Base-by-base conservation (phyloP, 1,139 yeast species). In the Nematodospora anomalae region DNA sequence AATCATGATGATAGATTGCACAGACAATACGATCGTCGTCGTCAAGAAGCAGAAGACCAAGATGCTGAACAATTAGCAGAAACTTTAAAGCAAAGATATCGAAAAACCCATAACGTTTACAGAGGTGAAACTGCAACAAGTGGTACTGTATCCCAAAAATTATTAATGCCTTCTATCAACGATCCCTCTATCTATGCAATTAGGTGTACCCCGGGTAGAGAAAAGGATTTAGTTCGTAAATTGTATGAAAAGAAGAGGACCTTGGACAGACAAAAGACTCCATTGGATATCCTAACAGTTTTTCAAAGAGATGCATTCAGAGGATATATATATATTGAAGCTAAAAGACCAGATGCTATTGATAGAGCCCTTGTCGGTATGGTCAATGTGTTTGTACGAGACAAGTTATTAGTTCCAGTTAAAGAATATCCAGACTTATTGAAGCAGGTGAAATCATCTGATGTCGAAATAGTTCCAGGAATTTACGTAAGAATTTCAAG, bases 181-280 rank as follows among this genome's bases (percentile, higher is more conserved):
- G 97, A 94, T 57, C 97, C 98, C 5, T 82, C 90, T 39, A 88
- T 94, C 53, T 92, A 96, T 84, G 97, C 96, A 53, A 80, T 92
- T 32, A 79, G 97, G 60, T 88, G 95, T 64, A 79, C 94, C 51
- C 90, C 88, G 21, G 97, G 97, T 31, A 81, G 85, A 51, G 98
- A 92, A 64, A 89, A 87, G 60, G 97, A 89, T 38, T 71, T 90
- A 46, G 96, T 94, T 22, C 79, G 90, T 49, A 85, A 84, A 45
- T 67, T 92, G 39, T 73, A 85, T 66, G 89, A 88, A 55, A 89
- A 86, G 65, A 85, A 86, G 60, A 60, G 79, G 43, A 83, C 84
- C 36, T 65, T 85, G 49, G 86, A 85, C 45, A 68, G 79, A 53
- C 73, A 76, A 49, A 68, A 70, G 36, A 69, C 68, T 25, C 84